phyloP scores from a whole-genome alignment of 495 filamentous ascomycete species.

The Coniosporium apollinis region DNA sequence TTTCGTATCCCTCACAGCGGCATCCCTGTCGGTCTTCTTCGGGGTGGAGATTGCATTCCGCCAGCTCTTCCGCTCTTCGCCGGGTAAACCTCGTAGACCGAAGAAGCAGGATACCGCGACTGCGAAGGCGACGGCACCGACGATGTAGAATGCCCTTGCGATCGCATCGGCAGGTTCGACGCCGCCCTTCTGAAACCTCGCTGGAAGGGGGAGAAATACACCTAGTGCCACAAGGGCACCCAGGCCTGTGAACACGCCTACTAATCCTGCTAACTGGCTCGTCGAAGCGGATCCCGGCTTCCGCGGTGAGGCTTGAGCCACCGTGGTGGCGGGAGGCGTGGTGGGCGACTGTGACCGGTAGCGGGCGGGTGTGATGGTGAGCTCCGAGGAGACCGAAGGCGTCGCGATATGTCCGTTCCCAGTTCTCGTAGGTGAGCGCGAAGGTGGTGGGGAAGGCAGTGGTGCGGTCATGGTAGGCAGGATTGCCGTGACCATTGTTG shows the following conservation, averaged over 20 bases:
- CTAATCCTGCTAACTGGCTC: constrained; percentile 64
- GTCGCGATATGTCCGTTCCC: constrained; percentile 13
- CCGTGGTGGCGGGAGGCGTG: too few relatives aligned
- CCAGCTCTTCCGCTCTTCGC: constrained; percentile 63
- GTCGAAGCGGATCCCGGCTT: constrained; percentile 22
- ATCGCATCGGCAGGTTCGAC: constrained; percentile 52
- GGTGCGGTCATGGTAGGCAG: constrained; percentile 62
- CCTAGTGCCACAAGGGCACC: constrained; percentile 71
- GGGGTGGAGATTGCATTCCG: constrained; percentile 26
- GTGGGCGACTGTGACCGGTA: constrained; percentile 17
- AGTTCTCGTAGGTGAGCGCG: not conserved
- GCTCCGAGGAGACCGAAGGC: constrained; percentile 22
- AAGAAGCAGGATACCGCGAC: constrained; percentile 62
- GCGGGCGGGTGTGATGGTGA: constrained; percentile 26
- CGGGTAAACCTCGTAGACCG: constrained; percentile 59
- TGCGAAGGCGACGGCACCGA: constrained; percentile 50
- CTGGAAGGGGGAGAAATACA: constrained; percentile 74
- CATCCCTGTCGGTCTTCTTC: constrained; percentile 4
- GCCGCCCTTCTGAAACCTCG: constrained; percentile 51
- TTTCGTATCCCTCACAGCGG: not conserved
- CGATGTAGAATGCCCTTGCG: constrained; percentile 67
- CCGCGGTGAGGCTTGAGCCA: too few relatives aligned
- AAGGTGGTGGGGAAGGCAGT: constrained; percentile 13
- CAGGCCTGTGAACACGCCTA: constrained; percentile 82
- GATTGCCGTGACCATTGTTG: constrained; percentile 95